phyloP scores from a whole-genome alignment of 2,329 filamentous ascomycete genomes.

The Aspergillus chevalieri region DNA sequence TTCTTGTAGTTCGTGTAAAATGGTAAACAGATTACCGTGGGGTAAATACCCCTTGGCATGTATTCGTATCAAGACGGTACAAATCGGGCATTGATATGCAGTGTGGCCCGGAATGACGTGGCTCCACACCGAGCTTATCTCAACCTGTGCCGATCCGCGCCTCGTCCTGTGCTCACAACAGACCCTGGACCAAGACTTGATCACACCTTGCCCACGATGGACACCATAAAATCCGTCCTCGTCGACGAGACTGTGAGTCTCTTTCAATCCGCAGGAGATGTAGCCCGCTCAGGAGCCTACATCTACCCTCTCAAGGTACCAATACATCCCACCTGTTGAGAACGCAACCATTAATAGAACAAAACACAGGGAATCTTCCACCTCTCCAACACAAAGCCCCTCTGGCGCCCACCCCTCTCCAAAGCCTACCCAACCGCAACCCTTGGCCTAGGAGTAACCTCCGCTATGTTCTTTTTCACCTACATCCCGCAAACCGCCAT shows the following conservation, averaged over 20 bases:
- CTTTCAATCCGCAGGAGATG: conserved; percentile 58
- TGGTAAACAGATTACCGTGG: too few relatives aligned
- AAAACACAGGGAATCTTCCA: conserved; percentile 52
- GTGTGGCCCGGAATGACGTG: not conserved
- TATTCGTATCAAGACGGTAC: too few relatives aligned
- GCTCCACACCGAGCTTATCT: not conserved
- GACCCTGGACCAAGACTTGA: not conserved
- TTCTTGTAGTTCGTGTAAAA: too few relatives aligned
- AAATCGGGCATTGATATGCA: not conserved
- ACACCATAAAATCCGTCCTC: conserved; percentile 52
- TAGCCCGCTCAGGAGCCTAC: conserved; percentile 70
- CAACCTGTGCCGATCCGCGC: not conserved
- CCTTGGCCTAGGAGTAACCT: conserved; percentile 66
- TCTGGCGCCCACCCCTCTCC: conserved; percentile 55
- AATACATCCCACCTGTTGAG: not conserved
- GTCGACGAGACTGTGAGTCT: conserved; percentile 67
- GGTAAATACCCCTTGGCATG: too few relatives aligned
- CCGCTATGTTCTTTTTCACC: conserved; percentile 79
- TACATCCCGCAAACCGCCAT: conserved; percentile 80
- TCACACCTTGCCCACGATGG: conserved; percentile 19
- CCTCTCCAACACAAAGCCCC: conserved; percentile 51
- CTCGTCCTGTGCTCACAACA: not conserved
- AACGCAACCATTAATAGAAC: not conserved
- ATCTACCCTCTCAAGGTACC: conserved; percentile 70
- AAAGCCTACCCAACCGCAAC: conserved; percentile 57